phyloP scores from a whole-genome alignment of 768 basidiomycete genomes.

The Rhodotorula graminis region DNA sequence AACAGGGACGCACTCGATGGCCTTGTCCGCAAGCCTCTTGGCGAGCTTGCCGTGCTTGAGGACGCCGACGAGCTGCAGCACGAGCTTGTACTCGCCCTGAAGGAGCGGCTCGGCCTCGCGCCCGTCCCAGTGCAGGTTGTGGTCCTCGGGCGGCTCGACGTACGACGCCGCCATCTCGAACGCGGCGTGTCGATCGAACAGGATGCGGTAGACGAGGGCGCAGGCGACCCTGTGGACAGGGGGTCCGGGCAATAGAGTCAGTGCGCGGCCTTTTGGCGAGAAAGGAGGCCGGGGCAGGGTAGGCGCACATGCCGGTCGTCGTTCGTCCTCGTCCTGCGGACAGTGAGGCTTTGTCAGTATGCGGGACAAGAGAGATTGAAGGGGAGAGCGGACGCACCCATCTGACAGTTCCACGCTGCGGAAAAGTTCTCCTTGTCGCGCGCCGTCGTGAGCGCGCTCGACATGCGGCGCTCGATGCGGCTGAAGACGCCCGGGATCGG shows the following conservation, averaged over 20 bases:
- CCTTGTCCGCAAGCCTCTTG: conserved; percentile 80
- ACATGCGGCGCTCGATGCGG: conserved; percentile 70
- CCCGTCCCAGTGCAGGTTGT: conserved; percentile 25
- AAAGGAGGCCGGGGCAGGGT: conserved; percentile 9
- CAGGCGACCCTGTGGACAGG: conserved; percentile 41
- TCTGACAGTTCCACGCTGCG: conserved; percentile 85
- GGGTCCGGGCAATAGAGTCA: too few relatives aligned
- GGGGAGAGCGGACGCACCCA: conserved; percentile 61
- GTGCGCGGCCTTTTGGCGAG: too few relatives aligned
- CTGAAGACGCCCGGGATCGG: conserved; percentile 82
- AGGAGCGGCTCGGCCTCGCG: conserved; percentile 36
- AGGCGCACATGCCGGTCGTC: conserved; percentile 72
- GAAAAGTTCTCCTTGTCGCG: background rate
- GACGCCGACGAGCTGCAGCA: conserved; percentile 65
- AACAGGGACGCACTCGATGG: conserved; percentile 58
- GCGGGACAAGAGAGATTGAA: background rate
- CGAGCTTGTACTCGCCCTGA: conserved; percentile 90
- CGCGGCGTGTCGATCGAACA: conserved; percentile 26
- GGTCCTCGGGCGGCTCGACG: conserved; percentile 11
- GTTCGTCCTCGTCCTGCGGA: conserved; percentile 55
- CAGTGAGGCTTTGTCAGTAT: background rate
- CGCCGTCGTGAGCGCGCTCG: conserved; percentile 45
- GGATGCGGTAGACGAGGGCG: conserved; percentile 40
- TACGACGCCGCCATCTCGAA: conserved; percentile 37
- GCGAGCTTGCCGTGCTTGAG: conserved; percentile 73